Conservation (phyloP, 352 stramenopile genomes). For the Globisporangium cystogenes region DNA sequence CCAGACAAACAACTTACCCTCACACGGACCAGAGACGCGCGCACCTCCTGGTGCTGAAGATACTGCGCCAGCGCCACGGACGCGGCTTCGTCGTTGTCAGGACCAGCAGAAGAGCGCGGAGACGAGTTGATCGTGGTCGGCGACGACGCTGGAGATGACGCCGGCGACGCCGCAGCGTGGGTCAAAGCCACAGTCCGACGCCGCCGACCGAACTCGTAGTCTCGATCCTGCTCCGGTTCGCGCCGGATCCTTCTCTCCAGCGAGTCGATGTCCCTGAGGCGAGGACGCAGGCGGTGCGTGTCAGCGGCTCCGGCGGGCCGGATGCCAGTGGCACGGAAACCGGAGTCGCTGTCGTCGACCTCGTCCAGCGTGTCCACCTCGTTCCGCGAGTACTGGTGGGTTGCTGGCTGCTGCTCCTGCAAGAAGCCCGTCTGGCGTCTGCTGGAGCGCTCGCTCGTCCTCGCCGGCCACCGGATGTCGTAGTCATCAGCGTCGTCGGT, state of each 20-base stretch:
- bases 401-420: slow-evolving; percentile 9
- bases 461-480: neutral
- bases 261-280: slow-evolving; percentile 5
- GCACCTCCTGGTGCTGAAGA: slow-evolving; percentile 68
- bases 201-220: slow-evolving; percentile 8
- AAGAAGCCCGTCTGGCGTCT: slow-evolving; percentile 37
- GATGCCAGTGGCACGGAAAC: neutral
- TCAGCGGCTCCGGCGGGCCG: neutral
- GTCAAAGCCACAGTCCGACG: neutral
- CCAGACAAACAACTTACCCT: neutral
- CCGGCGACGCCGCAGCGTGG: neutral
- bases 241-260: slow-evolving; percentile 13
- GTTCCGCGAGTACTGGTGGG: neutral
- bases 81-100: slow-evolving; percentile 47
- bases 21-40: neutral
- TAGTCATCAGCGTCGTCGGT: slow-evolving; percentile 1
- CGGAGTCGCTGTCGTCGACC: neutral
- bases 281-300: slow-evolving; percentile 9
- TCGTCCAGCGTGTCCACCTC: neutral
- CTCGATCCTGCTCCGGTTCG: slow-evolving; percentile 9
- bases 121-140: slow-evolving; percentile 15
- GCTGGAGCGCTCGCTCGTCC: slow-evolving; percentile 1
- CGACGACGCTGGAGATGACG: slow-evolving; percentile 19
- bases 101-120: slow-evolving; percentile 7
- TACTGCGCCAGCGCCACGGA: slow-evolving; percentile 61